Conservation (phyloP, 139 green algal species). For the Volvox reticuliferus region DNA sequence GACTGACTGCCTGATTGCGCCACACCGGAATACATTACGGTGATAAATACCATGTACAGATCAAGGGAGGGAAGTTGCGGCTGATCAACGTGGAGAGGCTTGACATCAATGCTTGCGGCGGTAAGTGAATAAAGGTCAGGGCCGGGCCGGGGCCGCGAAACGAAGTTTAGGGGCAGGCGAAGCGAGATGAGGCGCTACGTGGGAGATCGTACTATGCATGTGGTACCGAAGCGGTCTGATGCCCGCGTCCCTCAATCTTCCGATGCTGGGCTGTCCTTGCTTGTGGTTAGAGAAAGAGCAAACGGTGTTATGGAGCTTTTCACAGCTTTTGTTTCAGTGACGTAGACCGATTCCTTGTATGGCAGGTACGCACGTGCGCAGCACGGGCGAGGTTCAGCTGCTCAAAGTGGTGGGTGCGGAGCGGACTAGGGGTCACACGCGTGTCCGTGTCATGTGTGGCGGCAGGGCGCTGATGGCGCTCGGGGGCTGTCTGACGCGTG, state of each 20-base stretch:
- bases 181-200: neutral
- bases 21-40: too few relatives aligned
- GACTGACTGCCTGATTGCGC: too few relatives aligned
- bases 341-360: too few relatives aligned
- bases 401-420: conserved; percentile 44
- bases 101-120: conserved; percentile 46
- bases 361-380: conserved; percentile 42
- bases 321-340: too few relatives aligned
- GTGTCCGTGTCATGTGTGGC: conserved; percentile 10
- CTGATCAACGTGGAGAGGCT: conserved; percentile 38
- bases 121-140: neutral
- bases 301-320: too few relatives aligned
- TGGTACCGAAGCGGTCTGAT: too few relatives aligned
- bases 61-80: conserved; percentile 41
- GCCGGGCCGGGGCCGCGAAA: too few relatives aligned
- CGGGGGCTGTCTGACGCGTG: conserved; percentile 3
- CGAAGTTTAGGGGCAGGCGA: neutral
- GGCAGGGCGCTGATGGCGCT: conserved; percentile 41
- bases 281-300: too few relatives aligned
- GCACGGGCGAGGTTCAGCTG: conserved; percentile 36
- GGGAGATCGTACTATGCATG: too few relatives aligned
- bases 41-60: neutral
- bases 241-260: too few relatives aligned
- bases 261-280: too few relatives aligned
- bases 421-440: conserved; percentile 5